Conservation (phyloP, 2,329 filamentous ascomycete species). For the Aspergillus tubingensis region DNA sequence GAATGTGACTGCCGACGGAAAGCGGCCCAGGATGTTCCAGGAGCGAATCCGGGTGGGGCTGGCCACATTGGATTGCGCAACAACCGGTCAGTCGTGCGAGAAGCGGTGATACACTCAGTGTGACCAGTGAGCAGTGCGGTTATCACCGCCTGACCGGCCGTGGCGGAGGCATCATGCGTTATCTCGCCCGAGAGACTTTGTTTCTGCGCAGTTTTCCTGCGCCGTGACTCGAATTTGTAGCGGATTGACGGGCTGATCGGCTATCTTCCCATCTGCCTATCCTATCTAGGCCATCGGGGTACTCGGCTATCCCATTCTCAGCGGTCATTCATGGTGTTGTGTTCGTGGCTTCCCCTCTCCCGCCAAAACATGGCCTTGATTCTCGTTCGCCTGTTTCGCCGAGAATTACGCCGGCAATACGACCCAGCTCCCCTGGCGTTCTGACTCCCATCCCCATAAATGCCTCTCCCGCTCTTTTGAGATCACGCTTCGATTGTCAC, state of each 20-base stretch:
- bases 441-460: slow-evolving; percentile 11
- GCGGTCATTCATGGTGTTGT: slow-evolving; percentile 8
- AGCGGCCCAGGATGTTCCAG: slow-evolving; percentile 17
- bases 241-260: not conserved
- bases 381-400: slow-evolving; percentile 17
- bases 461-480: not conserved
- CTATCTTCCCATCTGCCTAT: not conserved
- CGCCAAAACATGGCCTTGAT: slow-evolving; percentile 4
- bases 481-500: not conserved
- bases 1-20: slow-evolving; percentile 27
- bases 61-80: slow-evolving; percentile 17
- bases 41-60: slow-evolving; percentile 24
- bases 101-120: not conserved
- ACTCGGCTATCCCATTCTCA: not conserved
- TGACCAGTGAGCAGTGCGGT: not conserved
- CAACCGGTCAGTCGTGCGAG: slow-evolving; percentile 5
- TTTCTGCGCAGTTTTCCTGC: not conserved
- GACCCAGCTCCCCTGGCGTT: slow-evolving; percentile 1
- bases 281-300: not conserved
- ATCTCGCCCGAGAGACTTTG: slow-evolving; percentile 1
- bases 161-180: not conserved
- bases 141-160: not conserved
- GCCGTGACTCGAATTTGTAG: not conserved
- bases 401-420: slow-evolving; percentile 20
- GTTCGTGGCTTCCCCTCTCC: slow-evolving; percentile 8